Evolutionary conservation across 179 eudicot genomes (phyloP).

Genomic region (Patellifolia procumbens): DNA sequence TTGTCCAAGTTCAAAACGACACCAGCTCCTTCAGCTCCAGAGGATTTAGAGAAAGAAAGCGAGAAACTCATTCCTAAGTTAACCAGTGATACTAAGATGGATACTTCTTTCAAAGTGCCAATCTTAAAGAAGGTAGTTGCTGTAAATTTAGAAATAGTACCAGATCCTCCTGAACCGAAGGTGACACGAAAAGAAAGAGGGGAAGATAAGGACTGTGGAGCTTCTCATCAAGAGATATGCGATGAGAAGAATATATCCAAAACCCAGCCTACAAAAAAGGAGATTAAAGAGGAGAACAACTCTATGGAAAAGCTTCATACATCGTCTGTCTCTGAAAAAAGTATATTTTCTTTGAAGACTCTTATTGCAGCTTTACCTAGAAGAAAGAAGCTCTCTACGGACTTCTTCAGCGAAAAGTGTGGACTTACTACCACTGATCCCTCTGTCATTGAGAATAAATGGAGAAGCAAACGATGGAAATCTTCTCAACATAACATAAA

Average conservation of each 20-base stretch:
- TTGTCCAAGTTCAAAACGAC: conserved; percentile 8
- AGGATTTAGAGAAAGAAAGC: conserved; percentile 9
- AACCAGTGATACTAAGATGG: neutral
- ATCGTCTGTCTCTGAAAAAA: conserved; percentile 30
- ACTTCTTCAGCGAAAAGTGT: conserved; percentile 16
- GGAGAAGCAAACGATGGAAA: conserved; percentile 31
- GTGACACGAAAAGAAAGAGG: conserved; percentile 14
- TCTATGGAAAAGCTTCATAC: conserved; percentile 25
- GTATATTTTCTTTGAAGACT: conserved; percentile 31
- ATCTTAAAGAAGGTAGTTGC: conserved; percentile 1
- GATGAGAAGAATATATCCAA: conserved; percentile 6
- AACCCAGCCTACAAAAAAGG: conserved; percentile 7
- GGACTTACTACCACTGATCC: conserved; percentile 7
- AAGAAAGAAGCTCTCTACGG: conserved; percentile 3
- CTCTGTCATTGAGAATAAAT: conserved; percentile 19
- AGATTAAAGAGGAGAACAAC: conserved; percentile 25
- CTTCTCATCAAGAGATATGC: conserved; percentile 12
- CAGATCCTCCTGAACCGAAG: conserved; percentile 16
- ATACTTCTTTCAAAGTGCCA: neutral
- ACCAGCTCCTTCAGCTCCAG: conserved; percentile 14
- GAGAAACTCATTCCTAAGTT: neutral
- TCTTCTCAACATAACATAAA: conserved; percentile 24
- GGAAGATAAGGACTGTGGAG: neutral
- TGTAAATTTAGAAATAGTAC: neutral
- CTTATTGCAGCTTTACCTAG: conserved; percentile 31